Evolutionary conservation across 371 early-diverging fungal genomes (phyloP).

Genomic region (Rhizopus delemar): DNA sequence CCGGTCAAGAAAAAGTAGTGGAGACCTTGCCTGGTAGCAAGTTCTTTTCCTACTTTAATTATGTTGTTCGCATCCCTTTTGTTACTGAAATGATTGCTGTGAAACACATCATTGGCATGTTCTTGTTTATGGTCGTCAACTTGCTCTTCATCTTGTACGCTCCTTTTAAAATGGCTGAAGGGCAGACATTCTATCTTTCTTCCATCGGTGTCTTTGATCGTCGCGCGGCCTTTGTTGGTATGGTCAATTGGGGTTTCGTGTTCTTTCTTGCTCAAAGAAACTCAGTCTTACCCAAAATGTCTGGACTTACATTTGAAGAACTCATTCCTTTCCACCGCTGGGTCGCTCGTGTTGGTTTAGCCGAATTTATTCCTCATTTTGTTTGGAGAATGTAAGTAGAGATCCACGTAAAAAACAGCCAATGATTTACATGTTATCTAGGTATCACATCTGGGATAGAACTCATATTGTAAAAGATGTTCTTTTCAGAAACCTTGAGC

Average conservation of each 20-base stretch:
- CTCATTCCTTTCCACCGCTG: constrained; percentile 52
- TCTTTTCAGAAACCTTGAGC: constrained; percentile 36
- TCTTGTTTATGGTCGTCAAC: constrained; percentile 36
- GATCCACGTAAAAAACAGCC: background rate
- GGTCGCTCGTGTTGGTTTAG: constrained; percentile 46
- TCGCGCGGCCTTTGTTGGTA: constrained; percentile 46
- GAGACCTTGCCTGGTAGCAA: constrained; percentile 9
- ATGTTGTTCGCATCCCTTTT: constrained; percentile 37
- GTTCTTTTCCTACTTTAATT: constrained; percentile 17
- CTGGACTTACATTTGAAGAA: constrained; percentile 46
- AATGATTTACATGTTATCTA: too few relatives aligned
- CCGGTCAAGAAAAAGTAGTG: constrained; percentile 9
- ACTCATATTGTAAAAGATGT: constrained; percentile 21
- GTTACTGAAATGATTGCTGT: constrained; percentile 42
- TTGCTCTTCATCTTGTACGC: constrained; percentile 36
- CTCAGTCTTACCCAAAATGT: constrained; percentile 41
- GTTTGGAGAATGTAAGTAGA: constrained; percentile 47
- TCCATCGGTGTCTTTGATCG: constrained; percentile 41
- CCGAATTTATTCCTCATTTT: constrained; percentile 44
- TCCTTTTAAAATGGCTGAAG: constrained; percentile 21
- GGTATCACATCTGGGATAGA: constrained; percentile 4
- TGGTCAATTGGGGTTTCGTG: constrained; percentile 52
- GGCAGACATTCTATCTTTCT: constrained; percentile 13
- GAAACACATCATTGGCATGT: constrained; percentile 42
- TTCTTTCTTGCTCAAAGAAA: constrained; percentile 49